phyloP scores from a whole-genome alignment of 257 asterid genomes.

The Nicotiana attenuata region DNA sequence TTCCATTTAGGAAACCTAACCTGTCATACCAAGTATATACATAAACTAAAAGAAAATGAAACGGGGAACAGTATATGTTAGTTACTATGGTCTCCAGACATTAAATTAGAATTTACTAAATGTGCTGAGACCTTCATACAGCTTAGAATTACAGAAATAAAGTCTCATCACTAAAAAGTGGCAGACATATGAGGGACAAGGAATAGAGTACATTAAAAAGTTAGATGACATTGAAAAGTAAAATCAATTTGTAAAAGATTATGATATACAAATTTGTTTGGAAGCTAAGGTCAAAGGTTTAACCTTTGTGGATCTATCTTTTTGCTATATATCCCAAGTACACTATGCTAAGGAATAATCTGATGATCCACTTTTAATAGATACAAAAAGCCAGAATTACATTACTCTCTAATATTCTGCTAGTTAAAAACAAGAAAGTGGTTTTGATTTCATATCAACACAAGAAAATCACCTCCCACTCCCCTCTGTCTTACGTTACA shows the following conservation, averaged over 20 bases:
- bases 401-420: neutral
- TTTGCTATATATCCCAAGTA: neutral
- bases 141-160: neutral
- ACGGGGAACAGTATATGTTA: neutral
- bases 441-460: slow-evolving; percentile 1
- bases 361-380: neutral
- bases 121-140: neutral
- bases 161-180: neutral
- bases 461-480: slow-evolving; percentile 11
- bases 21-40: neutral
- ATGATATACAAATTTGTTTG: slow-evolving; percentile 2
- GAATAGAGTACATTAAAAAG: neutral
- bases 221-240: neutral
- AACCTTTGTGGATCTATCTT: neutral
- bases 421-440: neutral
- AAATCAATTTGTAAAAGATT: slow-evolving; percentile 8
- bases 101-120: neutral
- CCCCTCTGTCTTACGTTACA: slow-evolving; percentile 13
- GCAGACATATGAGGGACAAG: slow-evolving; percentile 3
- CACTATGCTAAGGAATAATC: neutral
- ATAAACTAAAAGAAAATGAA: neutral
- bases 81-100: neutral
- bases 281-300: slow-evolving; percentile 13
- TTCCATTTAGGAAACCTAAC: neutral
- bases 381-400: neutral